Evolutionary conservation across 352 stramenopile genomes (phyloP), one percentile per base, ranked within the genome.

Genomic region (Albugo candida): DNA sequence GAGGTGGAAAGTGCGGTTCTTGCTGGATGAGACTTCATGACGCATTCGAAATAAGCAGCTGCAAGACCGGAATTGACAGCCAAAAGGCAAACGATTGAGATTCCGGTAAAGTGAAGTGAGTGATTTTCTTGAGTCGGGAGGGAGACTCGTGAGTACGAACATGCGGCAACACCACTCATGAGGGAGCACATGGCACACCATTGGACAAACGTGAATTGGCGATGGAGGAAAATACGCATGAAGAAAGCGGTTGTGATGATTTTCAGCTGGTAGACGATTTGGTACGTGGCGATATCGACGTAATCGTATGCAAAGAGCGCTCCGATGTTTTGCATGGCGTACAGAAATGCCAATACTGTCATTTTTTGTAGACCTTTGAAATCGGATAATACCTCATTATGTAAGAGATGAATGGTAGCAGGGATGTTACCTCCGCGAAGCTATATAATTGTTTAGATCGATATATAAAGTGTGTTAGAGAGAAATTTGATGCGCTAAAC

Each of bases 221-320:
- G 75, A 50, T 92, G 77, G 46, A 92, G 70, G 52, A 92, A 53
- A 42, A 92, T 70, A 48, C 87, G 75, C 76, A 89, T 89, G 54
- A 88, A 92, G 64, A 92, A 68, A 48, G 79, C 79, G 0, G 79
- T 92, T 18, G 79, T 92, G 56, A 92, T 85, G 64, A 92, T 88
- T 69, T 92, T 92, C 51, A 88, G 74, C 60, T 92, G 79, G 59
- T 89, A 92, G 43, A 92, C 75, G 52, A 92, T 87, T 66, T 92
- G 76, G 57, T 88, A 92, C 58, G 78, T 92, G 46, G 78, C 75
- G 16, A 92, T 75, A 55, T 92, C 78, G 36, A 92, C 73, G 59
- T 88, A 87, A 55, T 92, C 78, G 55, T 88, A 92, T 38, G 78
- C 76, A 8, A 92, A 67, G 3, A 92, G 67, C 51, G 78, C 74